phyloP scores from a whole-genome alignment of 192 early-diverging fungal genomes.

The Chytriomyces confervae region DNA sequence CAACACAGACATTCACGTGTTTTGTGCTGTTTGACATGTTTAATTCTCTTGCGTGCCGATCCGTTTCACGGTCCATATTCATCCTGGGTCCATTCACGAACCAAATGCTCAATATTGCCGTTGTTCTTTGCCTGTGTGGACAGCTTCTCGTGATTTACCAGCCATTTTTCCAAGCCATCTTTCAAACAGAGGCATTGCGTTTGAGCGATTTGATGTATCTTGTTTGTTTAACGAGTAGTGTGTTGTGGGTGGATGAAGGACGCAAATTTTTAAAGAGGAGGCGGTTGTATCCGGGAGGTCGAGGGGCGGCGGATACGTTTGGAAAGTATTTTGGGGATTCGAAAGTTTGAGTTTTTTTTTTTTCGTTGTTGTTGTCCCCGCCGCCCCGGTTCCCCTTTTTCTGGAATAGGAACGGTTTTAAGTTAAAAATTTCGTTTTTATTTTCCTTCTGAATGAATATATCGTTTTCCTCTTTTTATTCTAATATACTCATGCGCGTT shows the following conservation, averaged over 20 bases:
- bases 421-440: too few relatives aligned
- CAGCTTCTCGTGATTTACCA: slow-evolving; percentile 88
- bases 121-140: slow-evolving; percentile 77
- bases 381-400: too few relatives aligned
- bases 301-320: slow-evolving; percentile 7
- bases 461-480: too few relatives aligned
- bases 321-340: slow-evolving; percentile 13
- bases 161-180: slow-evolving; percentile 89
- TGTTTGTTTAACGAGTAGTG: slow-evolving; percentile 69
- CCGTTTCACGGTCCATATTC: slow-evolving; percentile 80
- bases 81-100: slow-evolving; percentile 85
- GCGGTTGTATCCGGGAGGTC: background rate
- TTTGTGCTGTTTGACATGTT: slow-evolving; percentile 98
- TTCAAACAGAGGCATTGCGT: slow-evolving; percentile 89
- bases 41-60: slow-evolving; percentile 91
- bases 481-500: too few relatives aligned
- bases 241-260: slow-evolving; percentile 88
- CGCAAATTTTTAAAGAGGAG: slow-evolving; percentile 59
- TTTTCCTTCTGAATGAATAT: too few relatives aligned
- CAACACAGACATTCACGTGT: slow-evolving; percentile 85
- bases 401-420: too few relatives aligned
- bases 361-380: background rate
- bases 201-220: slow-evolving; percentile 77
- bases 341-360: background rate
- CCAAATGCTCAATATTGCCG: slow-evolving; percentile 86